These are phyloP conservation scores for Verticillium nubilum DNA, from an alignment of 2,329 filamentous ascomycete species.

Conservation along the genomic window DNA sequence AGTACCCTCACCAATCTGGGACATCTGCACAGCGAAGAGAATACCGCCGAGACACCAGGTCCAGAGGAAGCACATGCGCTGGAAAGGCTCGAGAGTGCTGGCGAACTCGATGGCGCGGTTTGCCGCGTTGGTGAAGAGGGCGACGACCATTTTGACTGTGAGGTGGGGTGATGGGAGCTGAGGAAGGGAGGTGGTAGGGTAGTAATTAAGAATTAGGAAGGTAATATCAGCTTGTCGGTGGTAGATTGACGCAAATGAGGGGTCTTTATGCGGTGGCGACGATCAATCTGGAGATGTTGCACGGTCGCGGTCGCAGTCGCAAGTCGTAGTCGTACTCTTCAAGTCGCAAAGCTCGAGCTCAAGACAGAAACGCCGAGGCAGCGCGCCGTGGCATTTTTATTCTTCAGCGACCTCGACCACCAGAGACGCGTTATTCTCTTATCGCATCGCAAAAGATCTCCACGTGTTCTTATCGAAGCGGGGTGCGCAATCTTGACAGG, in stretches of 20 bases:
- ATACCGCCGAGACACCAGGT: constrained; percentile 14
- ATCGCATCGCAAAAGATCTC: background rate
- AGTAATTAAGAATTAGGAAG: background rate
- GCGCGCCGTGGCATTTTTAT: background rate
- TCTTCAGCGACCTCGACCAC: background rate
- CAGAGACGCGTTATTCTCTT: background rate
- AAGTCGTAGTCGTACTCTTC: too few species aligned
- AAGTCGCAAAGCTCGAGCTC: background rate
- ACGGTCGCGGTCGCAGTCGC: background rate
- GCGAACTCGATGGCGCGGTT: background rate
- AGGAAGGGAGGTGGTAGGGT: background rate
- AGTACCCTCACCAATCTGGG: constrained; percentile 9
- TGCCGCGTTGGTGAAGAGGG: background rate
- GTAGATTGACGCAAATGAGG: background rate
- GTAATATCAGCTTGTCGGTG: background rate
- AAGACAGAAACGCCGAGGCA: background rate
- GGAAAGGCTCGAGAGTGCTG: constrained; percentile 3
- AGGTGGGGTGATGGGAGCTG: background rate
- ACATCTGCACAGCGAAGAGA: constrained; percentile 14
- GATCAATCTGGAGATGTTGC: background rate
- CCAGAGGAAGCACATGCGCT: constrained; percentile 14
- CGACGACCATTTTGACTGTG: background rate
- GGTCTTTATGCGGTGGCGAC: background rate
- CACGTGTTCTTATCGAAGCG: background rate
- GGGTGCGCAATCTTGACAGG: background rate